phyloP scores from a whole-genome alignment of 176 grass and related monocot species.

The Zoysia japonica region DNA sequence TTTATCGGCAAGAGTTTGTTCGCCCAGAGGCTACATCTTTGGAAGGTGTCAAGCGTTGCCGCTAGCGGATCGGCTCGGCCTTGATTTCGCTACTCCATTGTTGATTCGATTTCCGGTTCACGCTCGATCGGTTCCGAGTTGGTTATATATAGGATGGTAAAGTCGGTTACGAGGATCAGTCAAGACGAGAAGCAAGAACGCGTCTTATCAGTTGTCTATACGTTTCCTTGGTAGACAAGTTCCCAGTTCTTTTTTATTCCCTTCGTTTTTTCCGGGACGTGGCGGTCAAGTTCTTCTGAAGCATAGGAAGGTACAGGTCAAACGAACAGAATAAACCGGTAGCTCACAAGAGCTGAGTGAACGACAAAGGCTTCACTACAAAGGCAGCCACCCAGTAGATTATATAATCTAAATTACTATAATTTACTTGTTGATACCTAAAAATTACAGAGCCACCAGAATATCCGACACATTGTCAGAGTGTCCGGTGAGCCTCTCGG shows the following conservation, averaged over 20 bases:
- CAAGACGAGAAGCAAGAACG: not conserved
- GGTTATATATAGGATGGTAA: not conserved
- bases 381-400: too few relatives aligned
- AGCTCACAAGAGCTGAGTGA: too few relatives aligned
- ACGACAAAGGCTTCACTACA: too few relatives aligned
- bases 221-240: slow-evolving; percentile 42
- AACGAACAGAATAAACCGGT: too few relatives aligned
- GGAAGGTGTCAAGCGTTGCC: not conserved
- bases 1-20: not conserved
- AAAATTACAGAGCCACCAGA: too few relatives aligned
- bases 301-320: too few relatives aligned
- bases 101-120: not conserved
- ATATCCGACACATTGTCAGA: too few relatives aligned
- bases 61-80: not conserved
- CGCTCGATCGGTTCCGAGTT: not conserved
- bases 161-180: not conserved
- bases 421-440: too few relatives aligned
- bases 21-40: not conserved
- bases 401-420: too few relatives aligned
- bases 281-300: not conserved
- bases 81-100: not conserved
- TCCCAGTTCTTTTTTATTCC: not conserved
- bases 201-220: not conserved
- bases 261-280: not conserved
- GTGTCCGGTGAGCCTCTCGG: too few relatives aligned